A percentile compares a stretch with the other conserved stretches of the same genome.
Conservation (phyloP, 225 moss, liverwort and hornwort species). For the Climacium dendroides region DNA sequence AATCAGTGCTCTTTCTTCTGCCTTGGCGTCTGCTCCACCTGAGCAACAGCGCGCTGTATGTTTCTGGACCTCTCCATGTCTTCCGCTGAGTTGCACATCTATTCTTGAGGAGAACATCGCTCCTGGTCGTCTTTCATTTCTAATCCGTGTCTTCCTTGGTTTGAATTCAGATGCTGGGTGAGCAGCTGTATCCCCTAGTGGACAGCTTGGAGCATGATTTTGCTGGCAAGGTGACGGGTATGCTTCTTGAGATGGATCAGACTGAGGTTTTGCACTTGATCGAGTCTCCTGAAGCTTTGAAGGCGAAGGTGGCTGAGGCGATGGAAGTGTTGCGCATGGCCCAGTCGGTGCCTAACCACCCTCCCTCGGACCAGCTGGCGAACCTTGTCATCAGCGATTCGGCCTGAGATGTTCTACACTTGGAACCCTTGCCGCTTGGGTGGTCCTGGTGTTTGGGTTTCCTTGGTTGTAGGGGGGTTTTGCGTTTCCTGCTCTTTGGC, state of each 20-base stretch:
- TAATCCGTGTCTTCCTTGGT: not conserved
- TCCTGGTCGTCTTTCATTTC: not conserved
- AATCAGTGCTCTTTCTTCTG: conserved; percentile 86
- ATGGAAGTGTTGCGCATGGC: conserved; percentile 96
- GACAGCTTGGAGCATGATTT: conserved; percentile 80
- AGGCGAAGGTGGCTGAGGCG: conserved; percentile 88
- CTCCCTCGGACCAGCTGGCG: conserved; percentile 69
- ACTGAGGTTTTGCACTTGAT: conserved; percentile 96
- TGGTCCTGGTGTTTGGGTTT: not conserved
- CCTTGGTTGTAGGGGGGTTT: not conserved
- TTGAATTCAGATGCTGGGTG: conserved; percentile 72
- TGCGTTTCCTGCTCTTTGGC: conserved; percentile 12
- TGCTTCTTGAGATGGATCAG: conserved; percentile 98
- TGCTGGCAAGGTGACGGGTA: conserved; percentile 95
- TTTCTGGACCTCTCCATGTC: not conserved
- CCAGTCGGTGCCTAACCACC: conserved; percentile 37
- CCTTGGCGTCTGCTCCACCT: conserved; percentile 82
- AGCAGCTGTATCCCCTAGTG: conserved; percentile 86
- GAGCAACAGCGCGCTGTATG: conserved; percentile 95
- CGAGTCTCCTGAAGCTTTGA: conserved; percentile 87
- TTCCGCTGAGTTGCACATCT: not conserved
- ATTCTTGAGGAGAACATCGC: not conserved
- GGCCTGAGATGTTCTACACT: conserved; percentile 1
- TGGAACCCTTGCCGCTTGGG: not conserved
- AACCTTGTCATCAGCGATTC: conserved; percentile 47